phyloP scores from a whole-genome alignment of 2,329 filamentous ascomycete genomes.

The Davidsoniella neocaledoniae region DNA sequence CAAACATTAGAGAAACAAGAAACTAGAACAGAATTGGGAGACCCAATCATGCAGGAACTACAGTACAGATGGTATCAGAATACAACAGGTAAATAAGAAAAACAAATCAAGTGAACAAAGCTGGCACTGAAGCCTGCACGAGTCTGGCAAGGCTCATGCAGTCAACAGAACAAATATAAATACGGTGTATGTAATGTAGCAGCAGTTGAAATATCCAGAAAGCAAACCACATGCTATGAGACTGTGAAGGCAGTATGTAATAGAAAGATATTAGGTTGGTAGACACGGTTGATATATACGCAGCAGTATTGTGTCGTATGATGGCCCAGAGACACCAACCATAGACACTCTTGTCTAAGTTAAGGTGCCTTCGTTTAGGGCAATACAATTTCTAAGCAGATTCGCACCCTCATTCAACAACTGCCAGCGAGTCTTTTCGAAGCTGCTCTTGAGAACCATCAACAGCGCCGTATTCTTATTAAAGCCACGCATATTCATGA shows the following conservation, averaged over 20 bases:
- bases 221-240: too few relatives aligned
- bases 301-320: neutral
- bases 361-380: conserved; percentile 26
- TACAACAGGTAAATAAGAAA: too few relatives aligned
- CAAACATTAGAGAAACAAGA: too few relatives aligned
- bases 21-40: too few relatives aligned
- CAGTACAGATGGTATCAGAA: too few relatives aligned
- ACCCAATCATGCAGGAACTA: too few relatives aligned
- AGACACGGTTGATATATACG: neutral
- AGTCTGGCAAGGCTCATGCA: too few relatives aligned
- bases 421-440: conserved; percentile 77
- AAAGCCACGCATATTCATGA: conserved; percentile 55
- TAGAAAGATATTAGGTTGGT: neutral
- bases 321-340: neutral
- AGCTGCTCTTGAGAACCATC: conserved; percentile 65
- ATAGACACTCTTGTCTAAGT: neutral
- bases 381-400: conserved; percentile 65
- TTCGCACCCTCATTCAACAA: conserved; percentile 73
- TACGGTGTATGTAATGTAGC: too few relatives aligned
- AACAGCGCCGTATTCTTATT: conserved; percentile 72
- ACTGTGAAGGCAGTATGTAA: too few relatives aligned
- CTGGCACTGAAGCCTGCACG: too few relatives aligned
- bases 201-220: too few relatives aligned
- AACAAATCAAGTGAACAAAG: too few relatives aligned
- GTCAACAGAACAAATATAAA: neutral